A percentile compares a stretch with the other conserved stretches of the same genome.
phyloP scores from a whole-genome alignment of 306 rosid genomes.

The Begonia fuchsioides region DNA sequence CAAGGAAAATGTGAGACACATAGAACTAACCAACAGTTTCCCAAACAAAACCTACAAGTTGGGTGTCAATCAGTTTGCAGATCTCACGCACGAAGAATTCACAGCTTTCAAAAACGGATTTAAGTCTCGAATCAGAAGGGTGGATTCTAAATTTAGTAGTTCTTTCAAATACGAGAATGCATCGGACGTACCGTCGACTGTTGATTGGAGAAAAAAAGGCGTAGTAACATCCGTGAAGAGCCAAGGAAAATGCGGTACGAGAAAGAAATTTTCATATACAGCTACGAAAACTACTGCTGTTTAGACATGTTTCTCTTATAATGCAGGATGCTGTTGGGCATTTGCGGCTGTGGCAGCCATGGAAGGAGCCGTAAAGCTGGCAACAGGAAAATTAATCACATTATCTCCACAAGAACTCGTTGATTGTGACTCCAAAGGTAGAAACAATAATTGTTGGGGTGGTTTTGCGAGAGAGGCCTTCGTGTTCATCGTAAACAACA shows the following conservation, averaged over 20 bases:
- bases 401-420: conserved; percentile 28
- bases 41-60: conserved; percentile 20
- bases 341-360: conserved; percentile 33
- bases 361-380: conserved; percentile 33
- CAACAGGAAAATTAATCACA: conserved; percentile 16
- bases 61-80: conserved; percentile 21
- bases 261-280: background rate
- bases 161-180: conserved; percentile 8
- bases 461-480: conserved; percentile 6
- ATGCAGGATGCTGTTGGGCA: conserved; percentile 40
- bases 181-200: conserved; percentile 4
- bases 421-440: conserved; percentile 4
- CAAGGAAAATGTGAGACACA: conserved; percentile 16
- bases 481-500: background rate
- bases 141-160: background rate
- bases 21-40: conserved; percentile 19
- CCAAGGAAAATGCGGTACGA: conserved; percentile 21
- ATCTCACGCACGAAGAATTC: conserved; percentile 29
- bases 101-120: conserved; percentile 16
- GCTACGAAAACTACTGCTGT: background rate
- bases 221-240: conserved; percentile 20
- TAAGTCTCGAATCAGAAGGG: background rate
- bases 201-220: conserved; percentile 24
- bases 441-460: conserved; percentile 2
- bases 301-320: too few relatives aligned